Evolutionary conservation across 305 asterid genomes (phyloP).

Genomic region (Coffea humblotiana): DNA sequence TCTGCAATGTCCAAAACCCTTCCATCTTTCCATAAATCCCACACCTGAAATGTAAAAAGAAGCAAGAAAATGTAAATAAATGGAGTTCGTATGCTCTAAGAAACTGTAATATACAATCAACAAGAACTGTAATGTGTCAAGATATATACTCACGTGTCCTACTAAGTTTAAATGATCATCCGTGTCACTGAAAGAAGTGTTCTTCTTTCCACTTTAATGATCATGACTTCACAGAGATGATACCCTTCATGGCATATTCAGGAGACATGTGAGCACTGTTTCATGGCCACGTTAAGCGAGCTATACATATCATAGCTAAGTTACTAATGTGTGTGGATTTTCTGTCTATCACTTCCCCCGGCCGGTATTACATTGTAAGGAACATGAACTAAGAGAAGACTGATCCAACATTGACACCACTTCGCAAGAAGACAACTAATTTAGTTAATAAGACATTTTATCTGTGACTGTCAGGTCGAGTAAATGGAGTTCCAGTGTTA

Average conservation of each 20-base stretch:
- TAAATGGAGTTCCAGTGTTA: too few species aligned
- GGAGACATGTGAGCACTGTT: constrained; percentile 27
- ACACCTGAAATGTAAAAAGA: constrained; percentile 10
- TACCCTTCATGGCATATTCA: constrained; percentile 26
- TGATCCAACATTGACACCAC: not conserved
- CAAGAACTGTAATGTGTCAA: too few species aligned
- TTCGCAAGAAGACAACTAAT: too few species aligned
- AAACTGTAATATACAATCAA: not conserved
- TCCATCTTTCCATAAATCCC: constrained; percentile 24
- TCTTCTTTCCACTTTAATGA: constrained; percentile 22
- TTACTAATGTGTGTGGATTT: not conserved
- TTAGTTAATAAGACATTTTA: too few species aligned
- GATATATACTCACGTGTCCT: constrained; percentile 5
- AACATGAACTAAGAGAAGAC: not conserved
- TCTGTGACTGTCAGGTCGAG: too few species aligned
- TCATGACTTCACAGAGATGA: constrained; percentile 17
- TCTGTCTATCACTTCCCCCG: too few species aligned
- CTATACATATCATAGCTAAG: not conserved
- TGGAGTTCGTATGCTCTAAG: not conserved
- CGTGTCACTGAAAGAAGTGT: constrained; percentile 13
- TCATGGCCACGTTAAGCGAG: not conserved
- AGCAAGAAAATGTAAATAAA: not conserved
- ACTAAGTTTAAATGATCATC: constrained; percentile 18
- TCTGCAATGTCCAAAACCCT: constrained; percentile 15
- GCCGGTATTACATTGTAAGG: not conserved